Percentiles rank a stretch among this genome's conserved stretches.
These are phyloP conservation scores for Boletus eberwhitei DNA, from an alignment of 768 basidiomycete genomes.

Conservation along the genomic window DNA sequence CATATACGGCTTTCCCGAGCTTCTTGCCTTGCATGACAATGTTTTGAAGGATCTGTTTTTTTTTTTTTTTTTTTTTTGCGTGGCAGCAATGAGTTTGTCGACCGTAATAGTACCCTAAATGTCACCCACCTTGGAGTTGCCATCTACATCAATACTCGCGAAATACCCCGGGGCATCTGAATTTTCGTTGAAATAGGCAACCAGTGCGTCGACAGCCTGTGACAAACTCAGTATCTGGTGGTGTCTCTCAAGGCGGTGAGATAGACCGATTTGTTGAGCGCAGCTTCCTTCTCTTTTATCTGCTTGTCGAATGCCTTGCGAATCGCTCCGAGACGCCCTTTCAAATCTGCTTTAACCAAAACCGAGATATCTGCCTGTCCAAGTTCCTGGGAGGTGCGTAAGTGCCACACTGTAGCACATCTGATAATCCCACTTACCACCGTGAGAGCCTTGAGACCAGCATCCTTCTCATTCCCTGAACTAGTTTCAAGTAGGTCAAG, in stretches of 20 bases:
- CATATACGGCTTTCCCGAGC: conserved; percentile 79
- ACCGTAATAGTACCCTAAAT: background rate
- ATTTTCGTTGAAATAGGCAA: conserved; percentile 75
- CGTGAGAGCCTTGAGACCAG: conserved; percentile 76
- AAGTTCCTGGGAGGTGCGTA: conserved; percentile 59
- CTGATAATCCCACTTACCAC: conserved; percentile 49
- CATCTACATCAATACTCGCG: conserved; percentile 69
- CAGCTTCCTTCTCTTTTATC: conserved; percentile 75
- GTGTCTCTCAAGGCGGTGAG: background rate
- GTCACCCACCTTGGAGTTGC: conserved; percentile 73
- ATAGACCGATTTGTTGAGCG: conserved; percentile 72
- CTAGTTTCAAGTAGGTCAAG: conserved; percentile 61
- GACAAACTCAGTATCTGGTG: background rate
- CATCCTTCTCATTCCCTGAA: conserved; percentile 78
- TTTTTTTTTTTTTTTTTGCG: conserved; percentile 1
- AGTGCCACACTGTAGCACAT: background rate
- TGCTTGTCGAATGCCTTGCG: conserved; percentile 85
- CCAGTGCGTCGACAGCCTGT: conserved; percentile 69
- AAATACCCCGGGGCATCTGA: conserved; percentile 68
- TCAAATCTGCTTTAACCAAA: conserved; percentile 74
- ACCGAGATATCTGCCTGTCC: conserved; percentile 88
- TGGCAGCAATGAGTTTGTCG: background rate
- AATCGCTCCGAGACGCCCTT: conserved; percentile 64
- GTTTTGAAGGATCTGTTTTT: conserved; percentile 63
- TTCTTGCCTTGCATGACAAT: conserved; percentile 78